Percentiles rank a stretch among this genome's conserved stretches.
Evolutionary conservation across 2,329 filamentous ascomycete genomes (phyloP).

Genomic region (Arthroderma sp.): DNA sequence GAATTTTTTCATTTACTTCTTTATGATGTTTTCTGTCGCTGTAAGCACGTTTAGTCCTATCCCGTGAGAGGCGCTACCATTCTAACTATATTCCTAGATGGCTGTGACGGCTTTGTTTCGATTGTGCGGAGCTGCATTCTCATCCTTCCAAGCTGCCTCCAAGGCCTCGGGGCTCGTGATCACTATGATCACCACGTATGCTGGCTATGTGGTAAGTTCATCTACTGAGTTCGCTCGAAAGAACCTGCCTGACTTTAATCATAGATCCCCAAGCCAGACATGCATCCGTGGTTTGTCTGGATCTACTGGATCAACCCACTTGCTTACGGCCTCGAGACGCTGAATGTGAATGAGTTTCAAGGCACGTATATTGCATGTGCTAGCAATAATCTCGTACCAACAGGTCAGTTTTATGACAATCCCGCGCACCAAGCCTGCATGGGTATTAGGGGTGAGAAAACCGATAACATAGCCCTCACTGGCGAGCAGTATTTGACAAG

Average conservation of each 20-base stretch:
- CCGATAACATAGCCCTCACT: no score
- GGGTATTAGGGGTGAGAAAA: constrained; percentile 41
- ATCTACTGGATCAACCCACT: constrained; percentile 69
- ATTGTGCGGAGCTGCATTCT: neutral
- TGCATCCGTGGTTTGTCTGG: constrained; percentile 74
- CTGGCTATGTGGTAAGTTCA: no score
- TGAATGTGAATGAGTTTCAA: constrained; percentile 74
- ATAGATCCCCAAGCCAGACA: no score
- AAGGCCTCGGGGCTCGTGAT: no score
- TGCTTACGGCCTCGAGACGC: constrained; percentile 63
- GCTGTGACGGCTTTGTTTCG: neutral
- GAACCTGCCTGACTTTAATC: no score
- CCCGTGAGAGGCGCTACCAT: no score
- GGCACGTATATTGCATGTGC: constrained; percentile 45
- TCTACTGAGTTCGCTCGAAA: no score
- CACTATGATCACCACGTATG: no score
- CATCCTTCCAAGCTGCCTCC: no score
- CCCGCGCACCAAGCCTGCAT: constrained; percentile 47
- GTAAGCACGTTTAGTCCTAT: no score
- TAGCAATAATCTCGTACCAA: constrained; percentile 29
- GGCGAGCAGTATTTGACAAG: constrained; percentile 33
- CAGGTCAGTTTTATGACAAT: constrained; percentile 20
- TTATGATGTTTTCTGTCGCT: no score
- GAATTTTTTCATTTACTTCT: constrained; percentile 74
- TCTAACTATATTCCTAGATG: no score